Evolutionary conservation across 805 yeast species (phyloP).

Genomic region (Starmerella gropengiesseri): DNA sequence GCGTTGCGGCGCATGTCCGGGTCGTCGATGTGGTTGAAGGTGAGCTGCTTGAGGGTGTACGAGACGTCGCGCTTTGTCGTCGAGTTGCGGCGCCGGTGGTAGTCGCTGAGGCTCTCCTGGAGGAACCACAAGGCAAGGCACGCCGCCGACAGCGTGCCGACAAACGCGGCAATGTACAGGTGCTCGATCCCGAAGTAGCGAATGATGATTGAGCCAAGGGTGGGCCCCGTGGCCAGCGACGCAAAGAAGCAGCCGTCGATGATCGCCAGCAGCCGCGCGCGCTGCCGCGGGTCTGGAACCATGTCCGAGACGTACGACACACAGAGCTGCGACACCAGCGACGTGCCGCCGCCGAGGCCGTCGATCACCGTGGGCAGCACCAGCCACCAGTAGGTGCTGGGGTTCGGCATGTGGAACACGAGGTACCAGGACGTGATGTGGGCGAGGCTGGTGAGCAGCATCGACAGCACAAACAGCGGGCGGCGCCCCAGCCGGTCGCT

Average conservation of each 20-base stretch:
- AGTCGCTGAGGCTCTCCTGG: conserved; percentile 20
- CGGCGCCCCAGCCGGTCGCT: conserved; percentile 25
- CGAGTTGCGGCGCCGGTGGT: conserved; percentile 18
- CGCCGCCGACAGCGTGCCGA: conserved; percentile 9
- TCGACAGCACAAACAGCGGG: conserved; percentile 18
- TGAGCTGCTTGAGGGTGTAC: conserved; percentile 11
- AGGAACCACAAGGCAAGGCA: conserved; percentile 13
- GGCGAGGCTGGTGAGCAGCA: conserved; percentile 12
- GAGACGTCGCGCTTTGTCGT: conserved; percentile 11
- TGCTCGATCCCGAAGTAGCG: conserved; percentile 12
- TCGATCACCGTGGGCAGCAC: conserved; percentile 21
- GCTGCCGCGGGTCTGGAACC: conserved; percentile 19
- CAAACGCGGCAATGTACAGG: conserved; percentile 14
- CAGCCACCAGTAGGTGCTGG: conserved; percentile 22
- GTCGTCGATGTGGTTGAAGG: conserved; percentile 18
- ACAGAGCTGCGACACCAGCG: conserved; percentile 16
- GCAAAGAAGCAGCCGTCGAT: conserved; percentile 22
- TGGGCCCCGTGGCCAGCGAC: conserved; percentile 23
- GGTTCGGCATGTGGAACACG: conserved; percentile 19
- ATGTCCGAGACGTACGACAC: conserved; percentile 23
- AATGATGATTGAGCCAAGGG: conserved; percentile 21
- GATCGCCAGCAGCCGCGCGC: conserved; percentile 21
- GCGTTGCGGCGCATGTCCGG: conserved; percentile 21
- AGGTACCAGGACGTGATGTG: conserved; percentile 20
- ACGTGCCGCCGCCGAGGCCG: conserved; percentile 22